A percentile compares a stretch with the other conserved stretches of the same genome.
phyloP scores from a whole-genome alignment of 1,284 basidiomycete species.

The Heterobasidion parviporum region DNA sequence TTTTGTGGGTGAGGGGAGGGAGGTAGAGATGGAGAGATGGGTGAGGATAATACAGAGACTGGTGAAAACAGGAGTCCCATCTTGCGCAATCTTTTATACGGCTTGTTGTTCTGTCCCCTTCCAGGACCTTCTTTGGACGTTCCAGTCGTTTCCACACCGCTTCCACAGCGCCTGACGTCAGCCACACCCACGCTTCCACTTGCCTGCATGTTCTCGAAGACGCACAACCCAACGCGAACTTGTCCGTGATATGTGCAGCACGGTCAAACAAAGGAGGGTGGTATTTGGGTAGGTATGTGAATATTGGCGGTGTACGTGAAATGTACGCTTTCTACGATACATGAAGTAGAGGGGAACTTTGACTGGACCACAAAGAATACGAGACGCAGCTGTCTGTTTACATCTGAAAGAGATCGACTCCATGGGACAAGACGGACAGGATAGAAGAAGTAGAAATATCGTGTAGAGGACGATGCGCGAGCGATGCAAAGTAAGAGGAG shows the following conservation, averaged over 20 bases:
- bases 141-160: slow-evolving; percentile 23
- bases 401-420: slow-evolving; percentile 2
- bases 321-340: not conserved
- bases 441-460: not conserved
- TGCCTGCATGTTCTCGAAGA: not conserved
- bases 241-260: not conserved
- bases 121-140: slow-evolving; percentile 27
- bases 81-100: slow-evolving; percentile 23
- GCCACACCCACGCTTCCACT: not conserved
- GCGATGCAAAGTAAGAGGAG: not conserved
- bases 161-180: slow-evolving; percentile 14
- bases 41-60: slow-evolving; percentile 12
- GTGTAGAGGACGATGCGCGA: not conserved
- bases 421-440: not conserved
- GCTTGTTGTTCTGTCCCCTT: slow-evolving; percentile 24
- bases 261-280: not conserved
- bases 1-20: slow-evolving; percentile 5
- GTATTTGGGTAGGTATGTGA: not conserved
- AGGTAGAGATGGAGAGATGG: slow-evolving; percentile 7
- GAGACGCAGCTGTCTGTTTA: not conserved
- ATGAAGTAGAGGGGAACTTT: not conserved
- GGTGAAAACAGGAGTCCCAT: slow-evolving; percentile 4
- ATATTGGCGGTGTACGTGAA: not conserved
- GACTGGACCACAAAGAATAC: not conserved
- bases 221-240: not conserved